Conservation (phyloP, 2,329 filamentous ascomycete genomes). For the Ophiostoma tasmaniense region DNA sequence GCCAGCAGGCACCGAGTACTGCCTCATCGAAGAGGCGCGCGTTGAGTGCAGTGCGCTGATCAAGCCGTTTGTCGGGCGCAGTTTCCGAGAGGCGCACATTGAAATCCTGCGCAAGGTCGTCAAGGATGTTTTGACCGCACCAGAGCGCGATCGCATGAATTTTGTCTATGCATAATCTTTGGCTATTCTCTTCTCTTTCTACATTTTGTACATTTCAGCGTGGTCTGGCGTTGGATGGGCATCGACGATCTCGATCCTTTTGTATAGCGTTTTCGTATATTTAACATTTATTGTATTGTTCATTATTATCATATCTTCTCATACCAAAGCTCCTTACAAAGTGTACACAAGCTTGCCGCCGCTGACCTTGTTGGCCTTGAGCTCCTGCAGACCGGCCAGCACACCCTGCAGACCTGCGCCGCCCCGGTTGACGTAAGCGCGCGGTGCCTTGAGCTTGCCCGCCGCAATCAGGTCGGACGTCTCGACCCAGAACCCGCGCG, state of each 20-base stretch:
- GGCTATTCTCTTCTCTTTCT: neutral
- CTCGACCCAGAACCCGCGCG: conserved; percentile 29
- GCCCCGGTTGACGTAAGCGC: conserved; percentile 23
- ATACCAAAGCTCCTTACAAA: neutral
- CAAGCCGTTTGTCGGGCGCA: conserved; percentile 29
- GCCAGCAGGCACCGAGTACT: conserved; percentile 20
- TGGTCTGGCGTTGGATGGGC: neutral
- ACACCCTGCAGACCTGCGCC: conserved; percentile 28
- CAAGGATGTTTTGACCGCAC: conserved; percentile 21
- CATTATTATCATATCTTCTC: neutral
- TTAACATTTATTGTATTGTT: neutral
- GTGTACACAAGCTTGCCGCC: conserved; percentile 34
- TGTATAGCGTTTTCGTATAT: neutral
- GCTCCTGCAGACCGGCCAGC: conserved; percentile 26
- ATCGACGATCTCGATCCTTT: neutral
- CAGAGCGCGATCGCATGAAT: neutral
- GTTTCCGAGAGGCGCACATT: conserved; percentile 26
- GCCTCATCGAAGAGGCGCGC: conserved; percentile 29
- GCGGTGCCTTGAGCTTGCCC: conserved; percentile 30
- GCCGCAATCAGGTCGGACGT: conserved; percentile 26
- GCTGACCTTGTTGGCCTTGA: conserved; percentile 29
- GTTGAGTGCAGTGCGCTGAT: conserved; percentile 29
- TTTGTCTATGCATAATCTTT: neutral
- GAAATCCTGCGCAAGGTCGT: conserved; percentile 28
- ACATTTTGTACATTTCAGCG: neutral